These are phyloP conservation scores for Oryza meyeriana DNA, from an alignment of 176 grass and related monocot genomes.

Conservation along the genomic window DNA sequence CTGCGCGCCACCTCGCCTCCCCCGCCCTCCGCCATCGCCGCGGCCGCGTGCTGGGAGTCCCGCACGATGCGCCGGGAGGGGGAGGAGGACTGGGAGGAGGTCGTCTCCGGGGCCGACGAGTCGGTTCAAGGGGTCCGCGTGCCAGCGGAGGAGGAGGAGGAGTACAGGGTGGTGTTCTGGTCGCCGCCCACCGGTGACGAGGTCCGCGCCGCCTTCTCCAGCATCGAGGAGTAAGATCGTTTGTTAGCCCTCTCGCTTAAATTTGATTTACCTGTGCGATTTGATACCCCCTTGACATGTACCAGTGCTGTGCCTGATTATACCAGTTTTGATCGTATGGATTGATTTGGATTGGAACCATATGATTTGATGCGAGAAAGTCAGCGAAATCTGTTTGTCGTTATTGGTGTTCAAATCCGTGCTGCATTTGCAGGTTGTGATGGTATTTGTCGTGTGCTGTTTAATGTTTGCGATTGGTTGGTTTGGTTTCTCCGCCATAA, in stretches of 20 bases:
- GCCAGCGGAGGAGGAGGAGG: neutral
- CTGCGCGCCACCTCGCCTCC: constrained; percentile 45
- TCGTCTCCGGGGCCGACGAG: constrained; percentile 37
- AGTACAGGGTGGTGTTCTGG: constrained; percentile 56
- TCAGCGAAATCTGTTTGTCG: neutral
- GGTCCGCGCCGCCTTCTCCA: constrained; percentile 62
- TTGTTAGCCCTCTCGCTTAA: neutral
- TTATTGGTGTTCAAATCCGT: neutral
- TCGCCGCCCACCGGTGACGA: constrained; percentile 67
- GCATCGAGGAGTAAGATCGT: constrained; percentile 67
- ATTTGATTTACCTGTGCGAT: neutral
- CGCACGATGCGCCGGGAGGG: constrained; percentile 36
- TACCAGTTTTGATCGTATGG: neutral
- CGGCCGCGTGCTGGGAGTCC: constrained; percentile 38
- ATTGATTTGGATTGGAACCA: constrained; percentile 18
- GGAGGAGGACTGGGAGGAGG: constrained; percentile 59
- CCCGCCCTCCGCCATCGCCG: constrained; percentile 36
- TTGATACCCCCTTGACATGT: neutral
- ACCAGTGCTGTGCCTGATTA: neutral
- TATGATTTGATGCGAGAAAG: neutral
- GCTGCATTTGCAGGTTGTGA: neutral
- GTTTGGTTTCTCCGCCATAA: neutral
- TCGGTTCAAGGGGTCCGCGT: neutral
- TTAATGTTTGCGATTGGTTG: neutral
- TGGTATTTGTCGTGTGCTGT: constrained; percentile 8